Base-by-base conservation (phyloP, 306 rosid genomes). In the Castanospermum australe region DNA sequence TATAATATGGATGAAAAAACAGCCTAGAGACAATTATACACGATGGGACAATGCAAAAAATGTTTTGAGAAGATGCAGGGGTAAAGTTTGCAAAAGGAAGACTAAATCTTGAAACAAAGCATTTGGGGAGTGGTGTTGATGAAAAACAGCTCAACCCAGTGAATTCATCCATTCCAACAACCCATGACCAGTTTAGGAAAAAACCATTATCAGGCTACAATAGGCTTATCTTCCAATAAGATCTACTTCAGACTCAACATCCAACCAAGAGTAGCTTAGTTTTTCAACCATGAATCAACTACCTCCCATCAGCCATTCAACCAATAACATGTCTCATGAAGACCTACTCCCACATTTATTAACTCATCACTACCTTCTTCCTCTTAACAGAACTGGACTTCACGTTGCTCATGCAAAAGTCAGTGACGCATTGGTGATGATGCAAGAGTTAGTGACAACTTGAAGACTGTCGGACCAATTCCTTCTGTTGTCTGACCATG, bases 401-500 rank as follows among this genome's bases (percentile, higher is more conserved):
- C 45, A 80, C 42, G 82, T 80, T 82, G 90, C 94, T 81, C 81
- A 89, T 89, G 92, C 94, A 89, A 84, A 78, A 84, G 94, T 89
- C 90, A 93, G 94, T 86, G 86, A 89, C 82, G 89, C 88, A 79
- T 88, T 83, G 87, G 80, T 86, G 91, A 93, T 89, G 94, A 93
- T 88, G 96, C 91, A 91, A 87, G 83, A 78, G 94, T 91, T 91
- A 91, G 96, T 79, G 94, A 91, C 98, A 88, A 88, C 92, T 87
- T 74, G 86, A 88, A 88, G 90, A 85, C 84, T 75, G 81, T 84
- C 91, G 70, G 80, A 82, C 73, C 48, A 83, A 86, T 76, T 71
- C 80, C 83, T 84, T 81, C 88, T 0, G 90, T 85, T 91, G 94
- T 86, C 94, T 61, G 87, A 82, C 85, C 84, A 86, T 88, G 90